phyloP scores from a whole-genome alignment of 2,329 filamentous ascomycete genomes.

The Monascus ruber region DNA sequence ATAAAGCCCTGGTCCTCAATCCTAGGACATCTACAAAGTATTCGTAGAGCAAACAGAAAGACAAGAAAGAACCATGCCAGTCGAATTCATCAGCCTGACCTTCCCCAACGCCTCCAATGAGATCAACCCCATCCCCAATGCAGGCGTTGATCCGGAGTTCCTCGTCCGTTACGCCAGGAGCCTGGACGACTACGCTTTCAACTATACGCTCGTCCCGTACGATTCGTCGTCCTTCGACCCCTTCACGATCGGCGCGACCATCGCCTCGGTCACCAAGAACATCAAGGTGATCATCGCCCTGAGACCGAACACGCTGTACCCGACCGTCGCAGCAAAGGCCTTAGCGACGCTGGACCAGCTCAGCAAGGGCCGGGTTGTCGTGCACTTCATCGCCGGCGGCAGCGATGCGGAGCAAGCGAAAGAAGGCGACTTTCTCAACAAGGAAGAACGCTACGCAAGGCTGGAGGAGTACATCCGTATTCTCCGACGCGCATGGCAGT shows the following conservation, averaged over 20 bases:
- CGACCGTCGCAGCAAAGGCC: slow-evolving; percentile 51
- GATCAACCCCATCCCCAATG: slow-evolving; percentile 41
- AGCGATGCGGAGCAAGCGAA: slow-evolving; percentile 49
- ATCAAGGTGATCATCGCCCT: slow-evolving; percentile 52
- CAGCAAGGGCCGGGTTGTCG: slow-evolving; percentile 45
- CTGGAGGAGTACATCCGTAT: slow-evolving; percentile 53
- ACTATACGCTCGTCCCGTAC: slow-evolving; percentile 52
- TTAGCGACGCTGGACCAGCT: slow-evolving; percentile 52
- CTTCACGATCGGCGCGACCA: slow-evolving; percentile 49
- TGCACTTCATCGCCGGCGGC: slow-evolving; percentile 53
- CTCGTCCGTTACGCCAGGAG: slow-evolving; percentile 46
- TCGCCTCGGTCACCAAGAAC: slow-evolving; percentile 46
- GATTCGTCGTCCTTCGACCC: slow-evolving; percentile 45
- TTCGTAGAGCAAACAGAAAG: too few relatives aligned
- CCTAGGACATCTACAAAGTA: too few relatives aligned
- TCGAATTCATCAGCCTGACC: slow-evolving; percentile 49
- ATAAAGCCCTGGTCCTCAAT: too few relatives aligned
- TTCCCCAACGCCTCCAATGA: slow-evolving; percentile 49
- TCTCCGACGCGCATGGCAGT: slow-evolving; percentile 47
- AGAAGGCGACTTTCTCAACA: slow-evolving; percentile 49
- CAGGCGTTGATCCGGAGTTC: slow-evolving; percentile 44
- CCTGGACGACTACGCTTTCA: slow-evolving; percentile 50
- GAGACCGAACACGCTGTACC: slow-evolving; percentile 50
- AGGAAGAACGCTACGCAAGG: slow-evolving; percentile 47
- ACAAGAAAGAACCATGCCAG: slow-evolving; percentile 10